Evolutionary conservation across 2,329 filamentous ascomycete genomes (phyloP), one percentile per base, ranked within the genome.

Genomic region (Xylaria sp.): DNA sequence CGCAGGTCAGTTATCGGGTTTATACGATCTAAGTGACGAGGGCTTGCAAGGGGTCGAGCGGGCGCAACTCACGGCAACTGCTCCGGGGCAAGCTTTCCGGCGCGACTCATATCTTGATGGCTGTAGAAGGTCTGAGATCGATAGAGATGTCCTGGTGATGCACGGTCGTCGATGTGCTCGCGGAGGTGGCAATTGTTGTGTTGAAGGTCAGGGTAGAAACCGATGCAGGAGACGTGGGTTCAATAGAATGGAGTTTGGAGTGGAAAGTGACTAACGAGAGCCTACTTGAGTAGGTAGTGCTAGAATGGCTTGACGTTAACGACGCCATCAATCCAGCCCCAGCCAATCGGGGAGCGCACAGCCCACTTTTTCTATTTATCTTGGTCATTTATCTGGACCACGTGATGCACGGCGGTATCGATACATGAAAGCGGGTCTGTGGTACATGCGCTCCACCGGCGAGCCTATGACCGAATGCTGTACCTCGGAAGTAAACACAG

Each of bases 21-120:
- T 47, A 48, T 13, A 23, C 34, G 16, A 13, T 16, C 44, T 30
- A 51, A 30, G 30, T 54, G 11, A 18, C 37, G 48, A 19, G 30
- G 65, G 66, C 60, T 65, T 63, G 66, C 62, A 30, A 63, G 57
- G 61, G 60, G 49, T 39, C 58, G 60, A 59, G 55, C 60, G 65
- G 55, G 55, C 70, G 71, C 63, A 59, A 81, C 88, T 74, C 81
- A 95, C 92, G 92, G 89, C 84, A 97, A 97, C 82, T 97, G 92
- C 90, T 99, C 94, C 80, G 94, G 92, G 81, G 92, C 92, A 84
- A 97, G 89, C 86, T 97, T 97, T 80, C 88, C 89, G 82, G 86
- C 87, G 81, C 91, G 89, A 91, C 88, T 95, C 91, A 96, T 96
- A 87, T 86, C 89, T 92, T 86, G 83, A 79, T 78, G 76, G 72